Evolutionary conservation across 345 rosid species (phyloP).

Genomic region (Erodium maritimum): DNA sequence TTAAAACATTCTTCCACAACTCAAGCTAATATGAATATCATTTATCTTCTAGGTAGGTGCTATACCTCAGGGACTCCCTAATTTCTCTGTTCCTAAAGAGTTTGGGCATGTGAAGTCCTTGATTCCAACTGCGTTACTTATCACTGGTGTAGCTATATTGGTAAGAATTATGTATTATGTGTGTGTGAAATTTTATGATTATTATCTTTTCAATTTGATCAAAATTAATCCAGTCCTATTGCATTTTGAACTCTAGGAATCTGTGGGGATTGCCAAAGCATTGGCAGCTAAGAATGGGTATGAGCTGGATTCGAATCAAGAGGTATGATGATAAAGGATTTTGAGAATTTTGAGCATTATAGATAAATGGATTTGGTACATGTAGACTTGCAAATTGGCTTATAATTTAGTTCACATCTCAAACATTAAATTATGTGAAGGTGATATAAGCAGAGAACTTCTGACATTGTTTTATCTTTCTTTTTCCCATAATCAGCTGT

Average conservation of each 20-base stretch:
- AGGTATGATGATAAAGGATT: conserved; percentile 56
- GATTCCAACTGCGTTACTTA: conserved; percentile 85
- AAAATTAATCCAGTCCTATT: not conserved
- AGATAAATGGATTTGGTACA: not conserved
- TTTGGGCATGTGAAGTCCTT: conserved; percentile 61
- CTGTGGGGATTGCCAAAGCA: conserved; percentile 99
- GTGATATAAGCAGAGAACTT: not conserved
- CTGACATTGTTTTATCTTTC: conserved; percentile 7
- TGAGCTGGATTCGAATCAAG: conserved; percentile 92
- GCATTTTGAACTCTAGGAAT: conserved; percentile 49
- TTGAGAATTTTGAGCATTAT: not conserved
- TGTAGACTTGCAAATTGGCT: not conserved
- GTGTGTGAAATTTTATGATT: not conserved
- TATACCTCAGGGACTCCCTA: conserved; percentile 93
- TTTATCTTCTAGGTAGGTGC: conserved; percentile 75
- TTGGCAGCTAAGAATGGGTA: conserved; percentile 96
- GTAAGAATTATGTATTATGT: conserved; percentile 30
- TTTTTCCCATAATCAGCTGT: conserved; percentile 38
- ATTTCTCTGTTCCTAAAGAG: conserved; percentile 63
- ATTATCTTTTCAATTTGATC: not conserved
- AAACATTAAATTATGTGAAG: not conserved
- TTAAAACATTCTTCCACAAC: not conserved
- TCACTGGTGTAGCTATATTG: conserved; percentile 97
- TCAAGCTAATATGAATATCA: conserved; percentile 10
- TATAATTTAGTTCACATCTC: not conserved